Conservation (phyloP, 768 basidiomycete species). For the Cubamyces sp. region DNA sequence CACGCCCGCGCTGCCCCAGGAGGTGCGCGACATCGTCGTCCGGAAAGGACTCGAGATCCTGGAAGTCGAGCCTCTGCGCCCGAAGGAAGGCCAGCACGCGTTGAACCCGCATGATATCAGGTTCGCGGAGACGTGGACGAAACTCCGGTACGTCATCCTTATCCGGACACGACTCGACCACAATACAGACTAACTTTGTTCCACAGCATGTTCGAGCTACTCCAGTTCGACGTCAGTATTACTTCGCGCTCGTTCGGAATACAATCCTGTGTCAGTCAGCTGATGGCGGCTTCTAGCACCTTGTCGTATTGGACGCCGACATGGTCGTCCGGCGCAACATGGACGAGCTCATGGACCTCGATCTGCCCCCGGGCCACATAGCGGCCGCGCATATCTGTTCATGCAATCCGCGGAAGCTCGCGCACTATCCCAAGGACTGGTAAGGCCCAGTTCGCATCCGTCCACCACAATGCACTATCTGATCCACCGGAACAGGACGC, state of each 20-base stretch:
- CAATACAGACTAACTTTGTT: background rate
- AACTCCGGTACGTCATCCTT: constrained; percentile 45
- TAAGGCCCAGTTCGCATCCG: constrained; percentile 29
- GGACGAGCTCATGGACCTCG: constrained; percentile 68
- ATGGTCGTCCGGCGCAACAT: constrained; percentile 86
- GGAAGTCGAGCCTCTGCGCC: constrained; percentile 64
- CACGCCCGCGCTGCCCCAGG: constrained; percentile 44
- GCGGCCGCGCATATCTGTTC: constrained; percentile 91
- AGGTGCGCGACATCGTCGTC: constrained; percentile 49
- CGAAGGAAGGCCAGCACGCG: constrained; percentile 45
- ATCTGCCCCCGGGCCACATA: constrained; percentile 69
- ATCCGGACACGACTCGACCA: background rate
- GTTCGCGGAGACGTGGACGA: constrained; percentile 70
- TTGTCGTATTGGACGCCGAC: constrained; percentile 86
- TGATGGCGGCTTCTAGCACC: constrained; percentile 47
- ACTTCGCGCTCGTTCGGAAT: background rate
- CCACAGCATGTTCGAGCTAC: constrained; percentile 62
- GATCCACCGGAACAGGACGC: constrained; percentile 60
- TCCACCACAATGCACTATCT: background rate
- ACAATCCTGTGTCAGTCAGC: background rate
- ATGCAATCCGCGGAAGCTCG: constrained; percentile 86
- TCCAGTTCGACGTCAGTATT: constrained; percentile 62
- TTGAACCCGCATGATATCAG: constrained; percentile 47
- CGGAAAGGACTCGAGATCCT: constrained; percentile 55
- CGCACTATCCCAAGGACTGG: constrained; percentile 93